Conservation (phyloP, 1,139 yeast genomes). For the Blastobotrys illinoisensis region DNA sequence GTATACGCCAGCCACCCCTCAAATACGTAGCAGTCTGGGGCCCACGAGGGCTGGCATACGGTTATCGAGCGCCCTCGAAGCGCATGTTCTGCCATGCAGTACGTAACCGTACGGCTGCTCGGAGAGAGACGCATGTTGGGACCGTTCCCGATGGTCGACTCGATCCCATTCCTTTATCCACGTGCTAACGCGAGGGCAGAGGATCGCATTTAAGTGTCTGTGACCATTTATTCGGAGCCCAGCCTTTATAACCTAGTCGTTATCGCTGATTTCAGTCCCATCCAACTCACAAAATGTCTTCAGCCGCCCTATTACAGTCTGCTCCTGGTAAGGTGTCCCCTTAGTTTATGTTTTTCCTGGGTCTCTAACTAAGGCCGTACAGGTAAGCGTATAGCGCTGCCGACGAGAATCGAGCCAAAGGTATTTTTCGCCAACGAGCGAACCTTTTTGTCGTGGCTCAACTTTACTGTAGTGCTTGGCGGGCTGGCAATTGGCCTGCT, state of each 20-base stretch:
- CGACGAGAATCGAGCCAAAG: slow-evolving; percentile 97
- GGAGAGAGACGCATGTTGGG: neutral
- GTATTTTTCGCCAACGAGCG: slow-evolving; percentile 98
- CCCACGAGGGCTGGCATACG: neutral
- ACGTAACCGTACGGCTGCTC: neutral
- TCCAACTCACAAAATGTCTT: slow-evolving; percentile 38
- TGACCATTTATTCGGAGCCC: neutral
- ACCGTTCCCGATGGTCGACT: neutral
- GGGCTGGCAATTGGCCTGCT: slow-evolving; percentile 93
- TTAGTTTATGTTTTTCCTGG: neutral
- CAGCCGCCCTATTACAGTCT: slow-evolving; percentile 59
- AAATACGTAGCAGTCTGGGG: too few species aligned
- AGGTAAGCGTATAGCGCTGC: slow-evolving; percentile 92
- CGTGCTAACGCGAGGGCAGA: neutral
- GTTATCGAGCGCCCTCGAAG: neutral
- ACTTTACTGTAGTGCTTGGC: slow-evolving; percentile 94
- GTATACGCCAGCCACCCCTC: too few species aligned
- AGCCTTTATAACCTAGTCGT: neutral
- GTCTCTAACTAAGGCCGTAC: neutral
- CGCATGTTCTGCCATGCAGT: neutral
- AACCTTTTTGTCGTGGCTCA: slow-evolving; percentile 89
- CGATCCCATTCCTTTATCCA: neutral
- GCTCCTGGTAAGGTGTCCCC: slow-evolving; percentile 45
- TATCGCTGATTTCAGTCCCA: neutral
- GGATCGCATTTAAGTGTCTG: neutral